Evolutionary conservation across 805 yeast species (phyloP).

Genomic region (Tetrapisispora nanseiensis): DNA sequence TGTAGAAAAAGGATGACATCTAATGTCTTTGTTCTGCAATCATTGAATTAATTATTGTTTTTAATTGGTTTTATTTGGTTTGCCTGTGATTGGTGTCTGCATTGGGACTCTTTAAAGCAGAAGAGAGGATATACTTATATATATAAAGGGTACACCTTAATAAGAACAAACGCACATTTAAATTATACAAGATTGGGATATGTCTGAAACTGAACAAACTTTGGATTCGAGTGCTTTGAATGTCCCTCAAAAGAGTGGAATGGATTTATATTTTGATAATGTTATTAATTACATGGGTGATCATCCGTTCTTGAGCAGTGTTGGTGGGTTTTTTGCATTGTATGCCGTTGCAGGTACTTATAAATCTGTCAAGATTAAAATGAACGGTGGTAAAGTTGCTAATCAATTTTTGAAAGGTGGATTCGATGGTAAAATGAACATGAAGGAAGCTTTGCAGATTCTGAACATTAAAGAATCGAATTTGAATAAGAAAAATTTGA

Average conservation of each 20-base stretch:
- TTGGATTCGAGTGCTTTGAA: background rate
- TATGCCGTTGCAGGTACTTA: conserved; percentile 60
- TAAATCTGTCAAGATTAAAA: conserved; percentile 33
- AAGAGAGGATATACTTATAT: no score
- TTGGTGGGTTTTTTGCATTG: conserved; percentile 56
- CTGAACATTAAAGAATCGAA: conserved; percentile 63
- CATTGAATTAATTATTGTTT: no score
- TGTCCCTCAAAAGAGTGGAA: conserved; percentile 15
- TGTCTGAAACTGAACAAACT: background rate
- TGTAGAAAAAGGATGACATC: no score
- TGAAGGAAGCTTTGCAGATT: conserved; percentile 80
- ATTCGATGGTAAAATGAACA: conserved; percentile 82
- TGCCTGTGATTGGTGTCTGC: no score
- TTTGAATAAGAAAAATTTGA: conserved; percentile 53
- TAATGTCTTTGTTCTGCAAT: no score
- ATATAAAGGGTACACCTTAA: no score
- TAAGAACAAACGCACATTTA: no score
- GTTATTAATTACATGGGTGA: conserved; percentile 50
- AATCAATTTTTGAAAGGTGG: conserved; percentile 66
- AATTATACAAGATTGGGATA: no score
- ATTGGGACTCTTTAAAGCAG: no score
- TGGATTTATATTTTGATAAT: conserved; percentile 58
- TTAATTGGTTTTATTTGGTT: no score
- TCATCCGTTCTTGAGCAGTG: conserved; percentile 67
- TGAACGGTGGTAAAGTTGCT: conserved; percentile 50